Base-by-base conservation (phyloP, 1,284 basidiomycete genomes). In the Entoloma clypeatum region DNA sequence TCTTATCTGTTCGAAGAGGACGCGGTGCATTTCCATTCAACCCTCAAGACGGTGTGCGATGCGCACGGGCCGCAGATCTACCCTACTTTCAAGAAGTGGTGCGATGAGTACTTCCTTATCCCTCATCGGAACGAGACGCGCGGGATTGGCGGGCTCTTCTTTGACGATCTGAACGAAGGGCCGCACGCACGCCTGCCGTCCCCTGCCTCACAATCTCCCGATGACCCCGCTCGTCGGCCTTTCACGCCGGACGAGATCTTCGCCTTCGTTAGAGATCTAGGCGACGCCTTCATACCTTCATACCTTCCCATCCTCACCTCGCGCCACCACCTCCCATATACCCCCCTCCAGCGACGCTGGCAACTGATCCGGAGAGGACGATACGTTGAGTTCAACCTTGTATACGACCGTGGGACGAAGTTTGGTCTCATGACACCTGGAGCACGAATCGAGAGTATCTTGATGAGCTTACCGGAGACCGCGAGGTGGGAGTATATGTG, bases 41-140 rank as follows among this genome's bases (percentile, higher is more conserved):
- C 81, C 2, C 67, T 94, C 54, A 89, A 92, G 62, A 60, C 62
- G 2, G 86, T 88, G 0, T 94, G 91, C 61, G 86, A 88, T 55
- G 61, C 68, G 28, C 83, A 93, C 61, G 81, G 89, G 33, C 46
- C 69, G 2, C 67, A 70, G 19, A 76, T 95, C 46, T 92, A 92
- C 67, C 77, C 79, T 3, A 66, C 72, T 1, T 93, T 94, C 77
- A 99, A 99, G 64, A 75, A 77, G 53, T 98, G 93, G 92, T 98
- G 95, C 69, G 96, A 99, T 68, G 82, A 91, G 59, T 99, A 99
- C 71, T 99, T 99, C 65, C 86, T 73, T 67, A 85, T 98, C 55
- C 75, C 88, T n/a, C 95, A 99, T 60, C 82, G 95, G n/a, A 67
- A 72, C 22, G 95, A 99, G 67, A 68, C 80, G 1, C 81, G 95